These are phyloP conservation scores for Pleodorina starrii DNA, from an alignment of 139 green algal genomes.

Conservation along the genomic window DNA sequence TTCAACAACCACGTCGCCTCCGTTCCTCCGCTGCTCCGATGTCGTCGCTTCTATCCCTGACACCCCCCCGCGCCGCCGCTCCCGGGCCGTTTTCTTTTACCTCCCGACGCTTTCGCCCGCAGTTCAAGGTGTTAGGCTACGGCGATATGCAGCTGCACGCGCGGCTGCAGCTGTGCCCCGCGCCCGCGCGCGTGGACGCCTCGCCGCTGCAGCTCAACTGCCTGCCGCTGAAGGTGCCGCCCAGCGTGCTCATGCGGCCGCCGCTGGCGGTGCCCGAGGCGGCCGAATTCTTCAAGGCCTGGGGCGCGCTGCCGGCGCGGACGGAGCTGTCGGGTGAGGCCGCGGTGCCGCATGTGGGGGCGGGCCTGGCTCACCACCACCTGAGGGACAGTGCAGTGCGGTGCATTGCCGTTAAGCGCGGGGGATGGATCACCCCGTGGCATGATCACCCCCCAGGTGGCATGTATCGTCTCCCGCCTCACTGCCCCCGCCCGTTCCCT, in stretches of 20 bases:
- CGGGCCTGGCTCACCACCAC: too few relatives aligned
- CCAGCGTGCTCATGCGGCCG: not conserved
- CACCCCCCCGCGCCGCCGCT: too few relatives aligned
- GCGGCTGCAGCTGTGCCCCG: constrained; percentile 51
- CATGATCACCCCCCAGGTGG: too few relatives aligned
- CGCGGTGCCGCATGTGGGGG: too few relatives aligned
- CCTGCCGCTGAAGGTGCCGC: constrained; percentile 16
- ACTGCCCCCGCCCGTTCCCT: not conserved
- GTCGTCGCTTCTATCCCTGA: too few relatives aligned
- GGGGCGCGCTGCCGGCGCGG: constrained; percentile 48
- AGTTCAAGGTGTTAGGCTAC: constrained; percentile 52
- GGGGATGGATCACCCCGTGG: too few relatives aligned
- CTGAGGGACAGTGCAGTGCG: too few relatives aligned
- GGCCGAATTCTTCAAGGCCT: constrained; percentile 54
- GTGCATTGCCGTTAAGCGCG: too few relatives aligned
- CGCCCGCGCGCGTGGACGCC: not conserved
- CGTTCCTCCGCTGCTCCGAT: too few relatives aligned
- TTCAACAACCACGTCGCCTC: too few relatives aligned
- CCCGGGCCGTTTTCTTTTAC: too few relatives aligned
- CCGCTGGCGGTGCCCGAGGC: not conserved
- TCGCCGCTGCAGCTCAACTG: constrained; percentile 46
- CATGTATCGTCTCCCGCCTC: too few relatives aligned
- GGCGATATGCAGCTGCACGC: constrained; percentile 54
- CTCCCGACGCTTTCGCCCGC: not conserved
- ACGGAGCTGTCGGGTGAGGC: constrained; percentile 59